Evolutionary conservation across 2,329 filamentous ascomycete species (phyloP).

Genomic region (Penicillium hordei): DNA sequence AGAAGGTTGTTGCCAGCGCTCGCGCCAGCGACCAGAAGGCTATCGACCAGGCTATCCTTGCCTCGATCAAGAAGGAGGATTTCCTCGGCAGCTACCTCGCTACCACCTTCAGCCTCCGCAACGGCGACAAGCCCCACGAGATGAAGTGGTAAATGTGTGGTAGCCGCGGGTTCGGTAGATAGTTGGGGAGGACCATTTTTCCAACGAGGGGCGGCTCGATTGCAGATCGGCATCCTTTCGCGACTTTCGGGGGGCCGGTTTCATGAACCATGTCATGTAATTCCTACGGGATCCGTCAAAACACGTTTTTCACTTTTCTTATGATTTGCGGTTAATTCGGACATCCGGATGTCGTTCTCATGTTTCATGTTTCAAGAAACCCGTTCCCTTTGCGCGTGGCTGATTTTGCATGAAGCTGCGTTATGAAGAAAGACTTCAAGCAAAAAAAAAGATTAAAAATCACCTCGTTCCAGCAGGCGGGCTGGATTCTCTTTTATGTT

Average conservation of each 20-base stretch:
- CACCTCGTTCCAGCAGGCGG: slow-evolving; percentile 35
- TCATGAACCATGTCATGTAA: slow-evolving; percentile 43
- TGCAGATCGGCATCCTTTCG: slow-evolving; percentile 35
- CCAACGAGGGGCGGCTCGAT: slow-evolving; percentile 38
- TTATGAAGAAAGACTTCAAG: slow-evolving; percentile 34
- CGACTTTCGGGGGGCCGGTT: slow-evolving; percentile 34
- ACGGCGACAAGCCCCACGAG: slow-evolving; percentile 99
- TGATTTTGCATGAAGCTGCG: slow-evolving; percentile 37
- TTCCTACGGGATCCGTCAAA: slow-evolving; percentile 38
- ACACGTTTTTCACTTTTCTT: slow-evolving; percentile 30
- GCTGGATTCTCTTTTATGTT: slow-evolving; percentile 38
- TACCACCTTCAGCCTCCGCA: slow-evolving; percentile 96
- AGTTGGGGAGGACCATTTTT: slow-evolving; percentile 40
- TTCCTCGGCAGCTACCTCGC: slow-evolving; percentile 90
- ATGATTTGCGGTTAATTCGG: slow-evolving; percentile 37
- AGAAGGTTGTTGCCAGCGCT: slow-evolving; percentile 92
- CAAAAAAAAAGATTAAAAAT: slow-evolving; percentile 39
- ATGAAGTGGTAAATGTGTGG: slow-evolving; percentile 86
- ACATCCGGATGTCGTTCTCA: slow-evolving; percentile 34
- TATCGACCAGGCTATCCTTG: slow-evolving; percentile 92
- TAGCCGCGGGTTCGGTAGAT: slow-evolving; percentile 44
- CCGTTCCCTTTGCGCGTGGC: slow-evolving; percentile 31
- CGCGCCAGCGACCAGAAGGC: slow-evolving; percentile 97
- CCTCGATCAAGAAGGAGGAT: slow-evolving; percentile 98
- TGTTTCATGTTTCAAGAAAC: slow-evolving; percentile 30